Evolutionary conservation across 164 flowering plant species (phyloP).

Genomic region (Aristolochia californica): DNA sequence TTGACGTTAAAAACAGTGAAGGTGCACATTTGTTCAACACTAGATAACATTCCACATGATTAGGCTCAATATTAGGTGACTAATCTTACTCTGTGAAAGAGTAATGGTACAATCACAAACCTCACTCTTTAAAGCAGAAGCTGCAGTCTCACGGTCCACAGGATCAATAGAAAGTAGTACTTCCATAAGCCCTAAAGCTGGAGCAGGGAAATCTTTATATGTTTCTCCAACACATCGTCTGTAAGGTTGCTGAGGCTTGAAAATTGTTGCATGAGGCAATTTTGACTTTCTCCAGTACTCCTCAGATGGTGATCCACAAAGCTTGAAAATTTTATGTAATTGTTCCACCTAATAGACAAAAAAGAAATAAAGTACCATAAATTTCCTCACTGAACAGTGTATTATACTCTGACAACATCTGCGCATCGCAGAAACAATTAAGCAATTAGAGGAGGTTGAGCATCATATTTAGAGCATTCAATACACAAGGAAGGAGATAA

Average conservation of each 20-base stretch:
- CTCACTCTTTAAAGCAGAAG: slow-evolving; percentile 75
- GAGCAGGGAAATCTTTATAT: slow-evolving; percentile 76
- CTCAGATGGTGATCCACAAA: slow-evolving; percentile 96
- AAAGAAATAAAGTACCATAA: background rate
- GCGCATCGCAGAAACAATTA: no score
- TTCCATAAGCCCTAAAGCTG: slow-evolving; percentile 75
- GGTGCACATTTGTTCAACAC: no score
- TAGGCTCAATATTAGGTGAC: background rate
- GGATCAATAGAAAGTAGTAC: slow-evolving; percentile 82
- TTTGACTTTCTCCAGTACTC: slow-evolving; percentile 96
- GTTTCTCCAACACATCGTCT: slow-evolving; percentile 72
- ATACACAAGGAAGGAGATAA: no score
- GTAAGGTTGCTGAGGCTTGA: slow-evolving; percentile 93
- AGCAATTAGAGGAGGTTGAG: no score
- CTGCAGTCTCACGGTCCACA: slow-evolving; percentile 81
- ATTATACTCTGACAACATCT: no score
- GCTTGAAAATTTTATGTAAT: slow-evolving; percentile 90
- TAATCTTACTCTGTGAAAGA: background rate
- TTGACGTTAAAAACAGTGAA: no score
- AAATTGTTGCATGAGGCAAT: slow-evolving; percentile 91
- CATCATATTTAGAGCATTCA: no score
- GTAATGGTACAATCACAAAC: slow-evolving; percentile 21
- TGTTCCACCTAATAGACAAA: slow-evolving; percentile 68
- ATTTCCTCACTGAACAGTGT: background rate
- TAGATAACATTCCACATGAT: background rate